These are phyloP conservation scores for Eimeria brunetti DNA, from an alignment of 169 alveolate species.

Conservation along the genomic window DNA sequence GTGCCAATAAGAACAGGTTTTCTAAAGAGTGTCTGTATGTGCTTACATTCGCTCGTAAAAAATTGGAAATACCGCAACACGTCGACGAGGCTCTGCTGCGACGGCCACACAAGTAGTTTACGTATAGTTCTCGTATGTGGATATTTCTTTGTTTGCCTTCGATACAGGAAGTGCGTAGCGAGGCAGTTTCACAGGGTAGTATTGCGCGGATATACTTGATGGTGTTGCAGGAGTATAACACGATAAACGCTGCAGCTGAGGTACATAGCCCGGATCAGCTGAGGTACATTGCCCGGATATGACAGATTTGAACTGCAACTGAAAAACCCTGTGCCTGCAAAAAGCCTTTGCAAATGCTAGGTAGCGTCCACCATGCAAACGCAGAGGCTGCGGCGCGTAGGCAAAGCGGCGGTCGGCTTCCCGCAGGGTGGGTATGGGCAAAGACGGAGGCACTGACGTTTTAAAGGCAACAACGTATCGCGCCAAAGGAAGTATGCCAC, in stretches of 20 bases:
- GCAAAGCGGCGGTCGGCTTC: too few relatives aligned
- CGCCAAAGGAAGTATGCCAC: not conserved
- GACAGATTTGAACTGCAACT: not conserved
- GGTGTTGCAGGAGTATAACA: not conserved
- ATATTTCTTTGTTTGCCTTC: not conserved
- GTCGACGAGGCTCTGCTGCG: too few relatives aligned
- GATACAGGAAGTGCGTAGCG: not conserved
- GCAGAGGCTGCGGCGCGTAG: not conserved
- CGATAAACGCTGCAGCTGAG: not conserved
- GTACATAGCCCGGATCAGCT: not conserved
- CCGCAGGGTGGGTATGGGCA: too few relatives aligned
- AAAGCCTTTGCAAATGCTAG: not conserved
- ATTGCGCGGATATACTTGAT: not conserved
- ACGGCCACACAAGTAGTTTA: too few relatives aligned
- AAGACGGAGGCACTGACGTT: not conserved
- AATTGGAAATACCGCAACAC: too few relatives aligned
- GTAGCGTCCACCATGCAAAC: not conserved
- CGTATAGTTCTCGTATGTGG: too few relatives aligned
- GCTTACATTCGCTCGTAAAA: too few relatives aligned
- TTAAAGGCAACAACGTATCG: not conserved
- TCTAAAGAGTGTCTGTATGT: too few relatives aligned
- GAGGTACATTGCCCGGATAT: not conserved
- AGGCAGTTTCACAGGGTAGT: not conserved
- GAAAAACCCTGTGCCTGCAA: too few relatives aligned
- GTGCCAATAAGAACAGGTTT: too few relatives aligned